These are phyloP conservation scores for Phytophthora capsici DNA, from an alignment of 352 stramenopile genomes.

Conservation along the genomic window DNA sequence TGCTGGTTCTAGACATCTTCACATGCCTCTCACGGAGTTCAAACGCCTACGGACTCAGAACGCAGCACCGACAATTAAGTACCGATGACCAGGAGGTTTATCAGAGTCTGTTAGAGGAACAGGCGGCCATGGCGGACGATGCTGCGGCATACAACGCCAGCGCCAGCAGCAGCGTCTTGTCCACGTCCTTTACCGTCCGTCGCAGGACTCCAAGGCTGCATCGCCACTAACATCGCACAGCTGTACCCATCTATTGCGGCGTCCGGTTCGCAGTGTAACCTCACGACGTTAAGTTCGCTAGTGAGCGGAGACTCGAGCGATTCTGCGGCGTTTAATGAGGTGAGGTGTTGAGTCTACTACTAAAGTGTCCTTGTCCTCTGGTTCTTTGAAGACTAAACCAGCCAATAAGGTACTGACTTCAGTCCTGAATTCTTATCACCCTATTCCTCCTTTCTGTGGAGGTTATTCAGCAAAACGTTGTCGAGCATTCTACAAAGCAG, in stretches of 20 bases:
- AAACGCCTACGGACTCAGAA: neutral
- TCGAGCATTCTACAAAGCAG: neutral
- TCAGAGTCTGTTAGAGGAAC: slow-evolving; percentile 24
- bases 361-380: too few relatives aligned
- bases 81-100: slow-evolving; percentile 27
- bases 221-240: slow-evolving; percentile 55
- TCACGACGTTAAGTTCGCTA: slow-evolving; percentile 56
- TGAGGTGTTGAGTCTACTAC: slow-evolving; percentile 46
- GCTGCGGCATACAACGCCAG: slow-evolving; percentile 45
- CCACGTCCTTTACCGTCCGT: slow-evolving; percentile 58
- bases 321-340: slow-evolving; percentile 48
- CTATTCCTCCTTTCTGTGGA: neutral
- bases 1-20: slow-evolving; percentile 16
- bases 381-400: slow-evolving; percentile 2
- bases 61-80: slow-evolving; percentile 29
- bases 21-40: slow-evolving; percentile 4
- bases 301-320: slow-evolving; percentile 36
- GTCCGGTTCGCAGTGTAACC: slow-evolving; percentile 47
- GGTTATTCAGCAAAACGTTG: slow-evolving; percentile 17
- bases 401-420: slow-evolving; percentile 4
- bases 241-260: slow-evolving; percentile 46
- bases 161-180: slow-evolving; percentile 49
- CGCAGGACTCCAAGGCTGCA: slow-evolving; percentile 52
- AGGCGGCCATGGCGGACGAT: slow-evolving; percentile 33
- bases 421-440: slow-evolving; percentile 27